Percentiles rank a stretch among this genome's conserved stretches.
Evolutionary conservation across 2,329 filamentous ascomycete species (phyloP).

Genomic region (Graphium sp.): DNA sequence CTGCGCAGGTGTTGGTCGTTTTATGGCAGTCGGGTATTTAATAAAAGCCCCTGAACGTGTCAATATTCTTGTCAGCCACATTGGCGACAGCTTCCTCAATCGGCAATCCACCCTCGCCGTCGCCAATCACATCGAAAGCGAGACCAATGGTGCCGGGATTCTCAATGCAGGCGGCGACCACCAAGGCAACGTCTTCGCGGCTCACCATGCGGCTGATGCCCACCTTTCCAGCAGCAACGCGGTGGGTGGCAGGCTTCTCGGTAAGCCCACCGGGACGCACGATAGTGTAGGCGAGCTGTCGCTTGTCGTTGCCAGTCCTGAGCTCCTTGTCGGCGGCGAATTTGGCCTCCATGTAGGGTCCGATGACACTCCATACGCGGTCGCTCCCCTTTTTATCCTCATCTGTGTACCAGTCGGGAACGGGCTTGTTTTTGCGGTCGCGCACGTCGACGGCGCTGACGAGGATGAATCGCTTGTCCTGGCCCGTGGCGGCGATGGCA

Average conservation of each 20-base stretch:
- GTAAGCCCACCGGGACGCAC: constrained; percentile 21
- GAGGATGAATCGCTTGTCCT: constrained; percentile 23
- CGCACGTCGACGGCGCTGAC: constrained; percentile 26
- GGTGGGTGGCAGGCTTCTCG: constrained; percentile 18
- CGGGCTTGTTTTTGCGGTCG: constrained; percentile 16
- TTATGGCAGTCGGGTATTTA: too few relatives aligned
- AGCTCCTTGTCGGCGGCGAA: constrained; percentile 21
- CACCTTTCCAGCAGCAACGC: constrained; percentile 22
- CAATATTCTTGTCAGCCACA: constrained; percentile 16
- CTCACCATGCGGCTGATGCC: constrained; percentile 17
- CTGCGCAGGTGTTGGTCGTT: too few relatives aligned
- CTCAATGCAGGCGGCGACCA: constrained; percentile 20
- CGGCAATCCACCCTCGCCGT: constrained; percentile 14
- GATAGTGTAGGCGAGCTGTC: constrained; percentile 25
- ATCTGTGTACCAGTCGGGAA: constrained; percentile 24
- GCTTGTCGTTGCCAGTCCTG: constrained; percentile 16
- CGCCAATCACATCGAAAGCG: constrained; percentile 23
- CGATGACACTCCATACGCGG: constrained; percentile 19
- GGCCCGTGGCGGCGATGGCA: constrained; percentile 17
- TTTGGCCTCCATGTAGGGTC: constrained; percentile 22
- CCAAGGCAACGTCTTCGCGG: constrained; percentile 25
- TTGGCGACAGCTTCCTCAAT: constrained; percentile 19
- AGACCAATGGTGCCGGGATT: constrained; percentile 20
- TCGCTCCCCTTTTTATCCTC: constrained; percentile 16
- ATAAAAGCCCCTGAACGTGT: constrained; percentile 13